phyloP scores from a whole-genome alignment of 2,329 filamentous ascomycete genomes.

The Sphaerulina musiva region DNA sequence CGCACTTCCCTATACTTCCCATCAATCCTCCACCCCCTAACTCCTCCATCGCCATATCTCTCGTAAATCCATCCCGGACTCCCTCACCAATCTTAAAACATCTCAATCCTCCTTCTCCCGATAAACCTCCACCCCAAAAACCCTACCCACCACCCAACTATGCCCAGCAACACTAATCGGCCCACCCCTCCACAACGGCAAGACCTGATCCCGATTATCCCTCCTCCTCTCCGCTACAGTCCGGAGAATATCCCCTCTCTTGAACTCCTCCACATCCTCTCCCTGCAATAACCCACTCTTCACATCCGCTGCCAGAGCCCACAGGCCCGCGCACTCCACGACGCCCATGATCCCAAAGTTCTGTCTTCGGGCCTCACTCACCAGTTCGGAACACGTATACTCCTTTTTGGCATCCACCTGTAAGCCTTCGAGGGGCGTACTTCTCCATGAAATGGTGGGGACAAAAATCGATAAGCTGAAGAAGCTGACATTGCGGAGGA shows the following conservation, averaged over 20 bases:
- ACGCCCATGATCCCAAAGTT: slow-evolving; percentile 19
- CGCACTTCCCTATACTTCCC: too few relatives aligned
- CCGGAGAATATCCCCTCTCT: slow-evolving; percentile 29
- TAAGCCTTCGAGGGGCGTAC: slow-evolving; percentile 30
- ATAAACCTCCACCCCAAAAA: slow-evolving; percentile 33
- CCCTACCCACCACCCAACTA: slow-evolving; percentile 30
- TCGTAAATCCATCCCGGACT: too few relatives aligned
- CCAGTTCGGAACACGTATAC: slow-evolving; percentile 30
- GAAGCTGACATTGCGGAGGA: slow-evolving; percentile 30
- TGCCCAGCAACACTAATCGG: slow-evolving; percentile 32
- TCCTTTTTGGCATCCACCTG: slow-evolving; percentile 28
- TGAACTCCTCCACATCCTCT: slow-evolving; percentile 31
- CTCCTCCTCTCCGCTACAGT: slow-evolving; percentile 28
- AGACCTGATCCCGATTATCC: slow-evolving; percentile 27
- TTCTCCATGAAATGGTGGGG: slow-evolving; percentile 27
- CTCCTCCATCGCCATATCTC: too few relatives aligned
- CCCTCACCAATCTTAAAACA: too few relatives aligned
- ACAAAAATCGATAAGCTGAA: slow-evolving; percentile 34
- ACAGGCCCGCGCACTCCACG: slow-evolving; percentile 31
- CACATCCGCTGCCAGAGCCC: slow-evolving; percentile 31
- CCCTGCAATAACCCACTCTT: slow-evolving; percentile 29
- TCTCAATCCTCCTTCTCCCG: slow-evolving; percentile 24
- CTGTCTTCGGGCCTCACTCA: slow-evolving; percentile 20
- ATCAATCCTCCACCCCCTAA: too few relatives aligned
- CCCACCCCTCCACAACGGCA: slow-evolving; percentile 34